These are phyloP conservation scores for Eimeria zaria DNA, from an alignment of 169 alveolate species.

Conservation along the genomic window DNA sequence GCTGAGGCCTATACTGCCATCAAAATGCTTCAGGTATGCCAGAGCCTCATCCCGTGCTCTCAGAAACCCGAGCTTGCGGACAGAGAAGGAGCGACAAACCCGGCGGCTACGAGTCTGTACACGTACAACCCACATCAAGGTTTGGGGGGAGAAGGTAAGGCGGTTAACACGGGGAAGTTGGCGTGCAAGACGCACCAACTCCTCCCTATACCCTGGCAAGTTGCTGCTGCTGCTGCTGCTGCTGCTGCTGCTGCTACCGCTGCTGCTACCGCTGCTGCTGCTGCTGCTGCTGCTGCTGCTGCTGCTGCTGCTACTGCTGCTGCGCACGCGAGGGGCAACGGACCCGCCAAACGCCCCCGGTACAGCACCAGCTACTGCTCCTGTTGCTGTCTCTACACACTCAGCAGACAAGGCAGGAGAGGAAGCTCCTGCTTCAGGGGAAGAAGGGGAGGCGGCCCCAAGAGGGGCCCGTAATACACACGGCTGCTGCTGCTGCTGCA, in stretches of 20 bases:
- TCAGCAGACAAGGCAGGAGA: slow-evolving; percentile 12
- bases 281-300: slow-evolving; percentile 5
- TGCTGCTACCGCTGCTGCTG: too few relatives aligned
- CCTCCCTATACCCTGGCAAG: not conserved
- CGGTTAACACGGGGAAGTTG: slow-evolving; percentile 61
- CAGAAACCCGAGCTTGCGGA: slow-evolving; percentile 60
- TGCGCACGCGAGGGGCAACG: not conserved
- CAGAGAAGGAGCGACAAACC: slow-evolving; percentile 70
- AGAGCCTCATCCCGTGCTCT: slow-evolving; percentile 50
- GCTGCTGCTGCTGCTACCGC: slow-evolving; percentile 14
- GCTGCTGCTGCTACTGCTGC: slow-evolving; percentile 48
- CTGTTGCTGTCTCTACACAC: slow-evolving; percentile 12
- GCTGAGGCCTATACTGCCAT: not conserved
- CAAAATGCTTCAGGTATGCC: slow-evolving; percentile 34
- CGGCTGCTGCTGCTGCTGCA: slow-evolving; percentile 62
- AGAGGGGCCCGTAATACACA: not conserved
- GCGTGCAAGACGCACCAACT: slow-evolving; percentile 56
- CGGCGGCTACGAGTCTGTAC: slow-evolving; percentile 71
- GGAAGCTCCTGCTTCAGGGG: slow-evolving; percentile 34
- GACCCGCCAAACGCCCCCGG: not conserved
- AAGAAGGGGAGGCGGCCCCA: not conserved
- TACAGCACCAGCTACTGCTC: not conserved
- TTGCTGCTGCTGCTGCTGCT: slow-evolving; percentile 55
- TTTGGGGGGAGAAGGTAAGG: slow-evolving; percentile 53
- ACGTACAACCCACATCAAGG: slow-evolving; percentile 78